Percentiles rank a stretch among this genome's conserved stretches.
These are phyloP conservation scores for Rubroshorea leprosula DNA, from an alignment of 345 rosid species.

Conservation along the genomic window DNA sequence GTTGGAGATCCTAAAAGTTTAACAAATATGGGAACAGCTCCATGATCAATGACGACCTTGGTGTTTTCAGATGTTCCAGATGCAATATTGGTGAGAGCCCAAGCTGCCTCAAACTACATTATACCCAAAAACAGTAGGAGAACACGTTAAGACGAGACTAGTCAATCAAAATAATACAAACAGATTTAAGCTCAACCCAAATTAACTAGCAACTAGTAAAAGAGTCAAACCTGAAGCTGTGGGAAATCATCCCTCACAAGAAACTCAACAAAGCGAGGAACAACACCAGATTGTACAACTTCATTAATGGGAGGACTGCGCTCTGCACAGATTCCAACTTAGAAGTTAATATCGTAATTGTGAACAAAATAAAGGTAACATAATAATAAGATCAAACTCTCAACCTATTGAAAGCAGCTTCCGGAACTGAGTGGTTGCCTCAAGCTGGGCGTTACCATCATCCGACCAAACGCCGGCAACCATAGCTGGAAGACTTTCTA, in stretches of 20 bases:
- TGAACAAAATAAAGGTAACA: slow-evolving; percentile 1
- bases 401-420: slow-evolving; percentile 66
- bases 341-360: neutral
- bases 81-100: slow-evolving; percentile 82
- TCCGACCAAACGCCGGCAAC: no score
- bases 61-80: slow-evolving; percentile 82
- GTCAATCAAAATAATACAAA: neutral
- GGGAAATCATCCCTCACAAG: slow-evolving; percentile 71
- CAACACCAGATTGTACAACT: no score
- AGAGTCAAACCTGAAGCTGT: slow-evolving; percentile 53
- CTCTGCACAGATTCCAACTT: slow-evolving; percentile 30
- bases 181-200: neutral
- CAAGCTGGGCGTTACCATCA: no score
- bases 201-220: neutral
- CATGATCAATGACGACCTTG: slow-evolving; percentile 60
- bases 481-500: no score
- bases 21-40: slow-evolving; percentile 63
- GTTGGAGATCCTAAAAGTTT: slow-evolving; percentile 55
- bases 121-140: slow-evolving; percentile 4
- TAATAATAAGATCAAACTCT: neutral
- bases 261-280: slow-evolving; percentile 67
- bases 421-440: slow-evolving; percentile 62
- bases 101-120: slow-evolving; percentile 76
- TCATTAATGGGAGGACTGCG: slow-evolving; percentile 72
- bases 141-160: no score